Conservation (phyloP, 2,329 filamentous ascomycete species). For the Drechslerella dactyloides region DNA sequence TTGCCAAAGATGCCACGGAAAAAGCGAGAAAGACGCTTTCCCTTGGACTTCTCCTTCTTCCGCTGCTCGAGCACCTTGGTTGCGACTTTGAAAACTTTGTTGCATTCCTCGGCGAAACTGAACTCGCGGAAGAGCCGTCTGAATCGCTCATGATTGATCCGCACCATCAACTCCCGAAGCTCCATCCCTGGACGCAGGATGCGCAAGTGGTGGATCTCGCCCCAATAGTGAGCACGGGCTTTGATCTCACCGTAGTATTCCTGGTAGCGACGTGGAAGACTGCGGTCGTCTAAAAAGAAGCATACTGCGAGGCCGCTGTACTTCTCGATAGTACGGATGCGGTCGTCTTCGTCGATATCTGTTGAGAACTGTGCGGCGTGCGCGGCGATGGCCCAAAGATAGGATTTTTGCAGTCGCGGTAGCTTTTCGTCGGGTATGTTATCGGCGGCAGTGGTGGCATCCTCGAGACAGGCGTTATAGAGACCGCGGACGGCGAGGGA, state of each 20-base stretch:
- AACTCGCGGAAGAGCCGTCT: conserved; percentile 5
- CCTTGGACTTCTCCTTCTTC: not conserved
- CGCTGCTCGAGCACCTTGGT: too few species aligned
- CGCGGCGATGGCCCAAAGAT: not conserved
- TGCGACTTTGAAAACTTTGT: not conserved
- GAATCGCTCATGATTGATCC: not conserved
- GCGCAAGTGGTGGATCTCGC: conserved; percentile 14
- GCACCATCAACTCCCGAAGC: not conserved
- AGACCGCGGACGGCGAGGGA: not conserved
- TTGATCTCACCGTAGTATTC: conserved; percentile 1
- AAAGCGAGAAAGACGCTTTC: not conserved
- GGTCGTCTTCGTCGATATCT: not conserved
- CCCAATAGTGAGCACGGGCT: conserved; percentile 23
- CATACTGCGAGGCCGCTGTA: not conserved
- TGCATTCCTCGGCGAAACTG: not conserved
- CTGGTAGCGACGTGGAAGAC: not conserved
- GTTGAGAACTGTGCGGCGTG: not conserved
- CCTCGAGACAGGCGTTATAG: not conserved
- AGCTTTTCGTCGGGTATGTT: not conserved
- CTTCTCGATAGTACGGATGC: not conserved
- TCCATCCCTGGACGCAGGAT: not conserved
- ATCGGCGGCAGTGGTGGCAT: not conserved
- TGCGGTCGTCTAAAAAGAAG: not conserved
- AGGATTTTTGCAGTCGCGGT: not conserved
- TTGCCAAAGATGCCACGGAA: not conserved